phyloP scores from a whole-genome alignment of 768 basidiomycete genomes.

The Macrolepiota dolichaula region DNA sequence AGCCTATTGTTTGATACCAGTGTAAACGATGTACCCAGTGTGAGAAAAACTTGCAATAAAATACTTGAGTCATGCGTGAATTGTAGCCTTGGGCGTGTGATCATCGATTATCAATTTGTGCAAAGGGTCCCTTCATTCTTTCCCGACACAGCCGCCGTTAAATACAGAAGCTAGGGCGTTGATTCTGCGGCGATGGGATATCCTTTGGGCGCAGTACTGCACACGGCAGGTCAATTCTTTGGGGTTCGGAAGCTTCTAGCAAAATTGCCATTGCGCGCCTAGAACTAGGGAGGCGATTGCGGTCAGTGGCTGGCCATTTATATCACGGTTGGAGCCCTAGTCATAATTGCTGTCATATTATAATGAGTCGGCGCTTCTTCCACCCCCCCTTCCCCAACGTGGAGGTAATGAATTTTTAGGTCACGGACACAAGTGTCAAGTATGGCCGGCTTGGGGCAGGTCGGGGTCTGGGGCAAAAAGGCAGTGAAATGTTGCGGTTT shows the following conservation, averaged over 20 bases:
- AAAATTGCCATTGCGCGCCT: neutral
- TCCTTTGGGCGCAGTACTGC: neutral
- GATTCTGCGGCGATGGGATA: neutral
- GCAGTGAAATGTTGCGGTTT: neutral
- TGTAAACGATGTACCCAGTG: too few relatives aligned
- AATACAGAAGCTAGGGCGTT: neutral
- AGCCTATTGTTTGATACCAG: neutral
- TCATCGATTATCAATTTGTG: neutral
- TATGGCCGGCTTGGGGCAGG: neutral
- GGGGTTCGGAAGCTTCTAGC: neutral
- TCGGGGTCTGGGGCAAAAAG: neutral
- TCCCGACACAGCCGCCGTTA: neutral
- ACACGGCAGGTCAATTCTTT: neutral
- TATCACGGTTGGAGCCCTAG: neutral
- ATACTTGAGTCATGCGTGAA: neutral
- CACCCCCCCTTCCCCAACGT: neutral
- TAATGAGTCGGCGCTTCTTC: neutral
- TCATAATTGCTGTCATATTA: neutral
- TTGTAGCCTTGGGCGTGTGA: neutral
- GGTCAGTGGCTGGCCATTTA: neutral
- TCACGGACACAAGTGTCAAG: neutral
- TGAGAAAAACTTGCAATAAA: neutral
- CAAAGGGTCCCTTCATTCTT: neutral
- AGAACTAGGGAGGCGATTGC: neutral
- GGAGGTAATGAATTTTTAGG: neutral